Evolutionary conservation across 2,329 filamentous ascomycete genomes (phyloP), one percentile per base, ranked within the genome.

Genomic region (Fusarium sp.): DNA sequence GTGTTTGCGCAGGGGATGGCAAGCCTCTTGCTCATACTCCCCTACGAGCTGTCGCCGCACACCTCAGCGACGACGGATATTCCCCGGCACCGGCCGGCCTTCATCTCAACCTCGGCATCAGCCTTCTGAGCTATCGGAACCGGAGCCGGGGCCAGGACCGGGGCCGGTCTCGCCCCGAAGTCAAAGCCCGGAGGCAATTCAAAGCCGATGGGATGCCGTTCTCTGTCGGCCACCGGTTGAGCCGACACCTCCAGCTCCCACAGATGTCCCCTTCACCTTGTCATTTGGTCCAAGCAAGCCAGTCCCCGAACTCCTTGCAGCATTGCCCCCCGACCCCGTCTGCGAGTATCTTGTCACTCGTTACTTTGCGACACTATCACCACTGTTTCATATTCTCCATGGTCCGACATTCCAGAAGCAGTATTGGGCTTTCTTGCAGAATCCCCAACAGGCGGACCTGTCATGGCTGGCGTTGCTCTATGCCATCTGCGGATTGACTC

Each of bases 401-500:
- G 73, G 62, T 6, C 64, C 64, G 8, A 70, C 71, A 8, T 74
- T 75, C 24, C 60, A 75, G 59, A 67, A 62, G 16, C 62, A 70
- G n/a, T 75, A 75, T 10, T 22, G 49, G 7, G 44, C 16, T 2
- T 75, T 75, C 42, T 8, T 59, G 17, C 29, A 58, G 16, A 42
- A 67, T 14, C 65, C 64, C 4, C 24, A 38, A 5, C 29, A 36
- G 3, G 57, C 53, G 3, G 64, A 70, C 12, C 22, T 75, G 1
- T 64, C 73, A 4, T 75, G 69, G 71, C 44, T 75, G 20, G 73
- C 71, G 0, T 46, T 74, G 29, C 61, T 75, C 7, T 75, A 74
- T 27, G 60, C 67, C 9, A 71, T 75, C 12, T 70, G 49, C n/a
- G 72, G 69, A 5, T 29, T 72, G 8, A 62, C 71, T 4, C 9